These are phyloP conservation scores for Comarum palustre DNA, from an alignment of 306 rosid species.

Conservation along the genomic window DNA sequence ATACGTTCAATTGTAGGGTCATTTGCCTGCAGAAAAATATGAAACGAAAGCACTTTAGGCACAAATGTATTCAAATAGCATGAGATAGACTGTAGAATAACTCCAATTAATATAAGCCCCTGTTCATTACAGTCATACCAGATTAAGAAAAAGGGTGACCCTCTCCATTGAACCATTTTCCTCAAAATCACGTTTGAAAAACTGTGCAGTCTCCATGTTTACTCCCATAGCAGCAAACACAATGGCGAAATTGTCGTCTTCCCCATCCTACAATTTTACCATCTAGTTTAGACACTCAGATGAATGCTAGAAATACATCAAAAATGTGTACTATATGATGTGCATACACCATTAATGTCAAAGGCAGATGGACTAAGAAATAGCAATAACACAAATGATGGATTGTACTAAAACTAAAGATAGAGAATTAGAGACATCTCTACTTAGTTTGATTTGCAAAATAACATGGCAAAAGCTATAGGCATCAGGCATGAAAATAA, in stretches of 20 bases:
- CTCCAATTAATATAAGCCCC: neutral
- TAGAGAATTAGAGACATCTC: neutral
- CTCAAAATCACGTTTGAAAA: slow-evolving; percentile 98
- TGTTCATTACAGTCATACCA: slow-evolving; percentile 49
- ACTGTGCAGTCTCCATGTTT: slow-evolving; percentile 99
- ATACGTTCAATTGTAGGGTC: slow-evolving; percentile 99
- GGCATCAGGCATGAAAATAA: neutral
- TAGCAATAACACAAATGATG: neutral
- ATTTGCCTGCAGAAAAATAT: slow-evolving; percentile 72
- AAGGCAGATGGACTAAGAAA: neutral
- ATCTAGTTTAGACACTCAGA: slow-evolving; percentile 2
- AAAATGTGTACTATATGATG: neutral
- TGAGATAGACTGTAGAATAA: neutral
- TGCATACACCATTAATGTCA: neutral
- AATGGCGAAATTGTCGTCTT: slow-evolving; percentile 95
- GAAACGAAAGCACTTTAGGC: slow-evolving; percentile 18
- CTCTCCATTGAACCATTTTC: slow-evolving; percentile 99
- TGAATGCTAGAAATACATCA: neutral
- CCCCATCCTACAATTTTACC: slow-evolving; percentile 54
- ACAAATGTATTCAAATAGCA: slow-evolving; percentile 5
- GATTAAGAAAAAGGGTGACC: slow-evolving; percentile 96
- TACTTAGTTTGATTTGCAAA: neutral
- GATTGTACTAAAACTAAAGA: neutral
- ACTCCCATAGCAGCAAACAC: slow-evolving; percentile 99
- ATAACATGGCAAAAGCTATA: neutral